phyloP scores from a whole-genome alignment of 108 stramenopile genomes.

The Skeletonema tropicum region DNA sequence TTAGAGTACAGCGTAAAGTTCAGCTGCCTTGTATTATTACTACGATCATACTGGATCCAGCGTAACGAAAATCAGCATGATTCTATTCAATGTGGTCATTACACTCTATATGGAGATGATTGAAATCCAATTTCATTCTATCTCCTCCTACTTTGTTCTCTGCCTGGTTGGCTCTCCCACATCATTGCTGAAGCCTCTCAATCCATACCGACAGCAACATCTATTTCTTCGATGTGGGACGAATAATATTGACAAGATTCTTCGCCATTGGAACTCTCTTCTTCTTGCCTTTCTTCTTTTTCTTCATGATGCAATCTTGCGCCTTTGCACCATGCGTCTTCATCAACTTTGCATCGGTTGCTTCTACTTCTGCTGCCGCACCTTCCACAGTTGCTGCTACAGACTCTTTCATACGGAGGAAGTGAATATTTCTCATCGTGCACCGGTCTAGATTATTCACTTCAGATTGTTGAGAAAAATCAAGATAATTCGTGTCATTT shows the following conservation, averaged over 20 bases:
- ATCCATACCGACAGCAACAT: background rate
- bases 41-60: background rate
- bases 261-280: conserved; percentile 4
- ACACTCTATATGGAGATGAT: no score
- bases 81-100: background rate
- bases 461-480: background rate
- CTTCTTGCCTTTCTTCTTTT: conserved; percentile 12
- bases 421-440: conserved; percentile 7
- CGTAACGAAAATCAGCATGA: background rate
- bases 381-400: background rate
- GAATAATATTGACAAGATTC: background rate
- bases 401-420: conserved; percentile 1
- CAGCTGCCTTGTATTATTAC: conserved; percentile 2
- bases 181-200: no score
- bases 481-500: conserved; percentile 8
- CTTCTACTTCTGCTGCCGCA: background rate
- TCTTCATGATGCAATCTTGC: background rate
- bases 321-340: background rate
- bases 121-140: conserved; percentile 6
- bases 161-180: background rate
- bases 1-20: conserved; percentile 2
- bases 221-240: background rate
- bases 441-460: conserved; percentile 7
- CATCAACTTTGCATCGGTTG: background rate
- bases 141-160: background rate